Base-by-base conservation (phyloP, 225 moss, liverwort and hornwort genomes). In the Lunularia cruciata region DNA sequence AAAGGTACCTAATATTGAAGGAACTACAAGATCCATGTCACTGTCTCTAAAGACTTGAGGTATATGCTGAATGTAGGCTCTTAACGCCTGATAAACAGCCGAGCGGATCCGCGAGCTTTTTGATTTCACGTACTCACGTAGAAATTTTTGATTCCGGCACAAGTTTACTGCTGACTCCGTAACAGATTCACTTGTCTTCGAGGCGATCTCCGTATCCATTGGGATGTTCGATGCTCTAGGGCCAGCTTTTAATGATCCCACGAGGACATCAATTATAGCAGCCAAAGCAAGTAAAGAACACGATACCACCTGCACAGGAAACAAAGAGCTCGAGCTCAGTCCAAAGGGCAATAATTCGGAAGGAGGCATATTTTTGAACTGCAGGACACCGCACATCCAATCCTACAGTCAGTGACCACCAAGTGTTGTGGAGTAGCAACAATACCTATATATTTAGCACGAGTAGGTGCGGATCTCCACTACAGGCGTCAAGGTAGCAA, bases 261-360 rank as follows among this genome's bases (percentile, higher is more conserved):
- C 79, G 59, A 93, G 75, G 38, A 93, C 86, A 82, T 98, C 98
- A 72, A 98, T 83, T 61, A 93, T 78, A 67, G 93, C 98, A 75
- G 98, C 98, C 81, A 89, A 78, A 66, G 93, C 98, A 73, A 98
- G 89, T 47, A 98, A 78, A 78, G 98, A 85, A 75, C 89, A 93
- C 60, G 91, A 98, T 45, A 93, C 77, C 57, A 98, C 88, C 92
- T 98, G 93, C 72, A 84, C 56, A 83, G 45, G 60, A 47, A 74
- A 57, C 3, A 16, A 61, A 36, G 3, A 22, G 40, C 22, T 0
- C 20, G 22, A 14, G 5, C 9, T 61, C 49, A 60, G 39, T 52
- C 25, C 56, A 38, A 53, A 32, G 8, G 31, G 9, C 22, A 12
- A 8, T n/a, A n/a, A 61, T 18, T 38, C 6, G 22, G 16, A 25